A percentile compares a stretch with the other conserved stretches of the same genome.
Evolutionary conservation across 2,329 filamentous ascomycete species (phyloP).

Genomic region (Neoarthrinium moseri): DNA sequence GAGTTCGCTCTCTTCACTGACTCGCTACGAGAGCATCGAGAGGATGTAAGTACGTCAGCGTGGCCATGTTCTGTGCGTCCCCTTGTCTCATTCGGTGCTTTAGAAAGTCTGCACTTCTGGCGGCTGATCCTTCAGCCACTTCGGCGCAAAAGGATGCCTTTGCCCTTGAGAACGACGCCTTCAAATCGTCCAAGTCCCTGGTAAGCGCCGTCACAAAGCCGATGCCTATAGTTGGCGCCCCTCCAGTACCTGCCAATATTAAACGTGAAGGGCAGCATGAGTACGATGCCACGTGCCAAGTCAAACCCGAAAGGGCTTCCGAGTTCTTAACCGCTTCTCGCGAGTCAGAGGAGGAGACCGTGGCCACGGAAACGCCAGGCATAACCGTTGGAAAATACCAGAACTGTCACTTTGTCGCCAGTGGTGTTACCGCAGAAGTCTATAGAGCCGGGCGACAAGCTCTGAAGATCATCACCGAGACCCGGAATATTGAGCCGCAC

Average conservation of each 20-base stretch:
- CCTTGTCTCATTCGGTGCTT: neutral
- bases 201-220: slow-evolving; percentile 40
- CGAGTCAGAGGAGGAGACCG: slow-evolving; percentile 20
- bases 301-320: neutral
- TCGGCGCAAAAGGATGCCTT: slow-evolving; percentile 50
- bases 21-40: slow-evolving; percentile 63
- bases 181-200: slow-evolving; percentile 53
- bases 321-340: neutral
- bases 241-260: too few species aligned
- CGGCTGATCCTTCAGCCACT: slow-evolving; percentile 16
- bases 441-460: slow-evolving; percentile 68
- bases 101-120: slow-evolving; percentile 24
- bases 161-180: slow-evolving; percentile 63
- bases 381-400: slow-evolving; percentile 52
- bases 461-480: slow-evolving; percentile 82
- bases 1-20: slow-evolving; percentile 51
- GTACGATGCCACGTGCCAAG: slow-evolving; percentile 47
- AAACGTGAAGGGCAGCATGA: slow-evolving; percentile 47
- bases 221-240: neutral
- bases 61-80: neutral
- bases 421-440: slow-evolving; percentile 79
- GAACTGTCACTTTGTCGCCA: slow-evolving; percentile 54
- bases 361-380: slow-evolving; percentile 26
- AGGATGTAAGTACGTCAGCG: slow-evolving; percentile 50
- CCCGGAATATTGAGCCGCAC: slow-evolving; percentile 74